Conservation (phyloP, 495 filamentous ascomycete species). For the Aspergillus ostianus region DNA sequence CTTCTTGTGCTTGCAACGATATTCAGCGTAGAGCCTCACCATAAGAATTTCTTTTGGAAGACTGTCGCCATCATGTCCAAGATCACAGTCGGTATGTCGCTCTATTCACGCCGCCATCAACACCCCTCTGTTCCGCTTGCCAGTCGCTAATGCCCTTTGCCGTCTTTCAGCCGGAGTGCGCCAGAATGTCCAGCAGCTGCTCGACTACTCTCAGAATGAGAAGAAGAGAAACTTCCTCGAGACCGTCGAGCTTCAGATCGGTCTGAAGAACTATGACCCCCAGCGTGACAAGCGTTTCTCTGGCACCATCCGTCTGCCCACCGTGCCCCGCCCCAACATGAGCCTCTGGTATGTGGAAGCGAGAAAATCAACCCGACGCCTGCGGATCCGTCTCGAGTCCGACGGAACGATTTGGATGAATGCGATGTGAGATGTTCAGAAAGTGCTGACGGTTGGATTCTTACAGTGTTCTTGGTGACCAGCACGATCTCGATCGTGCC, state of each 20-base stretch:
- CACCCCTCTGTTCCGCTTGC: neutral
- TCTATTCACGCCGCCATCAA: neutral
- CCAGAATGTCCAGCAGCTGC: constrained; percentile 82
- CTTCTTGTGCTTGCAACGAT: constrained; percentile 24
- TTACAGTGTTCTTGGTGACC: constrained; percentile 89
- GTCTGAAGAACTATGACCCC: constrained; percentile 99
- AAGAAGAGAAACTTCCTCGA: constrained; percentile 99
- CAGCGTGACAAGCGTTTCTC: constrained; percentile 99
- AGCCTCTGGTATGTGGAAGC: constrained; percentile 68
- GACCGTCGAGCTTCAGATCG: constrained; percentile 90
- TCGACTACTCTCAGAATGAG: constrained; percentile 91
- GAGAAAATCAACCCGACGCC: neutral
- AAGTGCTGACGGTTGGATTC: constrained; percentile 15
- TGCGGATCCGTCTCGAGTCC: neutral
- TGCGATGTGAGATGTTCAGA: neutral
- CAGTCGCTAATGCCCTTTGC: constrained; percentile 24
- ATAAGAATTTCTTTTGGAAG: constrained; percentile 65
- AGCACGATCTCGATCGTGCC: constrained; percentile 99
- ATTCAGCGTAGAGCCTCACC: constrained; percentile 66
- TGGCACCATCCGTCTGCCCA: constrained; percentile 91
- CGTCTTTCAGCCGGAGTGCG: constrained; percentile 81
- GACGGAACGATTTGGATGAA: neutral
- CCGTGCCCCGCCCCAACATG: constrained; percentile 91
- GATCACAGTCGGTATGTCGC: constrained; percentile 77
- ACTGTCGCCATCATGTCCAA: constrained; percentile 73